These are phyloP conservation scores for Besnoitia besnoiti DNA, from an alignment of 169 alveolate genomes.

Conservation along the genomic window DNA sequence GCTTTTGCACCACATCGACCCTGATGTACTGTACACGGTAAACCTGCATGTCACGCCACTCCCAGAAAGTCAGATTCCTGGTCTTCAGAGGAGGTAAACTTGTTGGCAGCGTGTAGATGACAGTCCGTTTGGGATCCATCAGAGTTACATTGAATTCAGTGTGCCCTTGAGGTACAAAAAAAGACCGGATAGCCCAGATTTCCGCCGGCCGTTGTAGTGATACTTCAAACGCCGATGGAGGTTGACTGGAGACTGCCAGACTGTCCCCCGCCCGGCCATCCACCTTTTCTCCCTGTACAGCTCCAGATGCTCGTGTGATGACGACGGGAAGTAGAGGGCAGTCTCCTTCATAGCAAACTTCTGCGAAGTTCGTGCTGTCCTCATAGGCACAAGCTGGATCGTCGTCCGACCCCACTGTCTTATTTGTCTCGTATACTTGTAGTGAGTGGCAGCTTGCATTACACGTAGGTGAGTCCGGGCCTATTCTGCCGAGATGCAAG, in stretches of 20 bases:
- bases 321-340: background rate
- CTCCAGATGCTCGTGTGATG: background rate
- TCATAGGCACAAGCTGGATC: background rate
- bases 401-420: background rate
- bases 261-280: background rate
- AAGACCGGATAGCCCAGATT: background rate
- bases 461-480: background rate
- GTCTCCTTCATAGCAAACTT: constrained; percentile 2
- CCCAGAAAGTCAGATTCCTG: background rate
- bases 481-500: background rate
- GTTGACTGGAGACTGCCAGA: background rate
- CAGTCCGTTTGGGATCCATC: background rate
- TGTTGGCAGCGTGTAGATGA: constrained; percentile 10
- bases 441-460: background rate
- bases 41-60: constrained; percentile 25
- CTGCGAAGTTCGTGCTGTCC: constrained; percentile 15
- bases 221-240: constrained; percentile 8
- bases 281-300: background rate
- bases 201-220: background rate
- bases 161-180: background rate
- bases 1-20: background rate
- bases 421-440: background rate
- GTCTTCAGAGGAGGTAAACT: background rate
- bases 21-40: constrained; percentile 2
- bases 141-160: background rate